Conservation (phyloP, 441 rosid genomes). For the Bocquillonia castaneifolia region DNA sequence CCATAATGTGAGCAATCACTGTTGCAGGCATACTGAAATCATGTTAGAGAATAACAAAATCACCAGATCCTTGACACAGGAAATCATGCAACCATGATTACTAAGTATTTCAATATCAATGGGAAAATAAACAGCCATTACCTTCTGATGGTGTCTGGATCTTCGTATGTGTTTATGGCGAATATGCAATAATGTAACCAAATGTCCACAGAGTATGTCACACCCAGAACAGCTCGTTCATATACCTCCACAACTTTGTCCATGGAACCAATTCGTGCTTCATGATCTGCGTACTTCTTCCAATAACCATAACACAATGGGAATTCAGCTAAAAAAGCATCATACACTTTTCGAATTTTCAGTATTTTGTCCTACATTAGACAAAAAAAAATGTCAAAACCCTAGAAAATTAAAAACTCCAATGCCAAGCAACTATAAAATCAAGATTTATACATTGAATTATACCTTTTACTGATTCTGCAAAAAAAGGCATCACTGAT, state of each 20-base stretch:
- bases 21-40: conserved; percentile 65
- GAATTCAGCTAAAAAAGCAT: conserved; percentile 84
- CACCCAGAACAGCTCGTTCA: conserved; percentile 86
- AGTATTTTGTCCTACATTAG: conserved; percentile 65
- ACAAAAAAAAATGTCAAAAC: conserved; percentile 18
- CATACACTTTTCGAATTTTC: conserved; percentile 83
- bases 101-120: conserved; percentile 27
- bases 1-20: conserved; percentile 59
- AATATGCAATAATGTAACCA: conserved; percentile 91
- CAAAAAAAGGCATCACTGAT: background rate
- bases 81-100: conserved; percentile 28
- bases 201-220: conserved; percentile 92
- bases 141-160: conserved; percentile 95
- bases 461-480: too few species aligned
- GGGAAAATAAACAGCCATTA: conserved; percentile 32
- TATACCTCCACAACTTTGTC: conserved; percentile 96
- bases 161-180: conserved; percentile 85
- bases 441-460: too few species aligned
- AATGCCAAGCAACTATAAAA: background rate
- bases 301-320: conserved; percentile 98
- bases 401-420: background rate
- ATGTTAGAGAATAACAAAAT: conserved; percentile 52
- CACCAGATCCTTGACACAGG: conserved; percentile 34
- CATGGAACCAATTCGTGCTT: conserved; percentile 74
- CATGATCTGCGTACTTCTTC: conserved; percentile 98